Evolutionary conservation across 257 asterid species (phyloP).

Genomic region (Thymus mandschuricus): DNA sequence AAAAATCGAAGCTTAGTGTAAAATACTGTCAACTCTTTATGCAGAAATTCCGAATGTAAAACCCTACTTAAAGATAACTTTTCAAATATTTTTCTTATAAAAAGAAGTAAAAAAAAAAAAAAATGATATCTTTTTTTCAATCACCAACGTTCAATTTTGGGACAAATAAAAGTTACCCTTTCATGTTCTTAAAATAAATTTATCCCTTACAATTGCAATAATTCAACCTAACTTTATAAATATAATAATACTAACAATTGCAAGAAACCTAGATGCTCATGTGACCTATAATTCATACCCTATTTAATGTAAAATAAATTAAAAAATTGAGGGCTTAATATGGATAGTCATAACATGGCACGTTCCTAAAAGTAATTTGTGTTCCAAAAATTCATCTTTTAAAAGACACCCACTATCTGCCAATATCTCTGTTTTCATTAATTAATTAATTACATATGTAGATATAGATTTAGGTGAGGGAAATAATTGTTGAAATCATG

Average conservation of each 20-base stretch:
- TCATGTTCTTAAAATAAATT: constrained; percentile 24
- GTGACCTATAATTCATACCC: constrained; percentile 43
- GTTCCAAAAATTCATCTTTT: constrained; percentile 12
- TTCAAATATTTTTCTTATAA: background rate
- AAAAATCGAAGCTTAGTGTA: too few relatives aligned
- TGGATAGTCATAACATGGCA: too few relatives aligned
- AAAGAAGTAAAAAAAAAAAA: too few relatives aligned
- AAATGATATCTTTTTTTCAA: background rate
- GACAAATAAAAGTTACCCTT: constrained; percentile 30
- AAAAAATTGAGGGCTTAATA: too few relatives aligned
- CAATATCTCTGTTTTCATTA: constrained; percentile 12
- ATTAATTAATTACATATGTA: background rate
- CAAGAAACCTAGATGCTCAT: constrained; percentile 32
- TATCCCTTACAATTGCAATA: constrained; percentile 37
- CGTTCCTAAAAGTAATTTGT: constrained; percentile 42
- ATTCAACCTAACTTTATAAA: constrained; percentile 35
- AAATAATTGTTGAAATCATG: constrained; percentile 31
- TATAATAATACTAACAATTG: background rate
- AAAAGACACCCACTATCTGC: constrained; percentile 30
- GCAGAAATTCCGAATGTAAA: too few relatives aligned
- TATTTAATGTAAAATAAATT: too few relatives aligned
- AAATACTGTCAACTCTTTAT: too few relatives aligned
- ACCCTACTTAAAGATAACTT: background rate
- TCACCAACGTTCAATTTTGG: background rate
- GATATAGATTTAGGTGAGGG: background rate